Conservation (phyloP, 139 green algal species). For the Spirogloea muscicola region DNA sequence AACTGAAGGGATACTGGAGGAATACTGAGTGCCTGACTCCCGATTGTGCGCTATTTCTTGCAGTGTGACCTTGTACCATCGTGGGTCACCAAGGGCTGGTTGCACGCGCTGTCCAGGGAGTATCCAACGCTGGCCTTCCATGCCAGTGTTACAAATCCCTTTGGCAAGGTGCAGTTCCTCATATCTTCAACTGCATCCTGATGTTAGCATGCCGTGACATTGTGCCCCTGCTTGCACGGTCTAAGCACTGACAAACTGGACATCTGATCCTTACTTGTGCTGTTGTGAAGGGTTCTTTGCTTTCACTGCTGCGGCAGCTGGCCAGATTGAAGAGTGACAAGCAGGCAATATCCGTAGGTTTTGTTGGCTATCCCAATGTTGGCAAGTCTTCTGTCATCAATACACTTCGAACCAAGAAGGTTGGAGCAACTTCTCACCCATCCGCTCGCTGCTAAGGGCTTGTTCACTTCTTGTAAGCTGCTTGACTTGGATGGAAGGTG, state of each 20-base stretch:
- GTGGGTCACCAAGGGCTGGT: slow-evolving; percentile 96
- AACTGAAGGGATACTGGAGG: not conserved
- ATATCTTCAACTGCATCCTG: no score
- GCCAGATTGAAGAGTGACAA: slow-evolving; percentile 88
- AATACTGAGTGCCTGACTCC: no score
- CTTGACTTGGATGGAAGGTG: no score
- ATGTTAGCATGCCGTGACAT: no score
- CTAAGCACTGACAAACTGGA: no score
- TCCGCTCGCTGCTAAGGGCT: no score
- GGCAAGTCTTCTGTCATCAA: slow-evolving; percentile 99
- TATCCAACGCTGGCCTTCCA: slow-evolving; percentile 98
- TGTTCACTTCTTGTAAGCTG: no score
- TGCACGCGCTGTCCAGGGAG: slow-evolving; percentile 79
- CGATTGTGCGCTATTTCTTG: no score
- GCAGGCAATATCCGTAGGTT: slow-evolving; percentile 88
- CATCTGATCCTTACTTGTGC: not conserved
- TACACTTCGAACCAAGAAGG: slow-evolving; percentile 89
- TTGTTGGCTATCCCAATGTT: slow-evolving; percentile 98
- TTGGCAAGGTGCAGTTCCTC: slow-evolving; percentile 95
- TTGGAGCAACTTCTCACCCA: no score
- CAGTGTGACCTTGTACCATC: slow-evolving; percentile 76
- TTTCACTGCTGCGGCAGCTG: slow-evolving; percentile 80
- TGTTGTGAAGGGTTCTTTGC: slow-evolving; percentile 62
- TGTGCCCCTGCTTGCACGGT: no score
- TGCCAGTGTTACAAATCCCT: slow-evolving; percentile 90